These are phyloP conservation scores for Cyathus striatus DNA, from an alignment of 768 basidiomycete genomes.

Conservation along the genomic window DNA sequence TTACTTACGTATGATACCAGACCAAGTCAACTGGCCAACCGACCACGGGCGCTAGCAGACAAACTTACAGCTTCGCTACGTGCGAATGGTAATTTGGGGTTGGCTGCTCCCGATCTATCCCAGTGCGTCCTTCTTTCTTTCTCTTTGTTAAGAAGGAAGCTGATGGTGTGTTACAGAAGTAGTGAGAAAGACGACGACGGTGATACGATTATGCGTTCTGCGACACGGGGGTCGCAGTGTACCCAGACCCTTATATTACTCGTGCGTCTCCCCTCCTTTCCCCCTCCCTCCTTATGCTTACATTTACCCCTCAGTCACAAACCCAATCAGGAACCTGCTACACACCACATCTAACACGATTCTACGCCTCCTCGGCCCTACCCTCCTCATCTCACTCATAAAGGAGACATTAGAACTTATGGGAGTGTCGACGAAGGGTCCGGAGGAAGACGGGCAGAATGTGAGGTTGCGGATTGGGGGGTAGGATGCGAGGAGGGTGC, in stretches of 20 bases:
- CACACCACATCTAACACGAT: slow-evolving; percentile 73
- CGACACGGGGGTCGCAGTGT: slow-evolving; percentile 61
- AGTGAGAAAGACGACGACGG: slow-evolving; percentile 46
- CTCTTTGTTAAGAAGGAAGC: too few relatives aligned
- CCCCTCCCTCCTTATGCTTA: too few relatives aligned
- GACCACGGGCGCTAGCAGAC: slow-evolving; percentile 55
- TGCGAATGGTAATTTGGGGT: slow-evolving; percentile 66
- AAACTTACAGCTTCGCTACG: slow-evolving; percentile 66
- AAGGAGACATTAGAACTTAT: slow-evolving; percentile 45
- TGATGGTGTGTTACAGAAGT: too few relatives aligned
- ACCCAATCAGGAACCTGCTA: slow-evolving; percentile 73
- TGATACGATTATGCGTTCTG: slow-evolving; percentile 56
- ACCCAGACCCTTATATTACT: slow-evolving; percentile 79
- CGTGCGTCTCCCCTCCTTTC: slow-evolving; percentile 49
- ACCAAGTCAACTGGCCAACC: slow-evolving; percentile 64
- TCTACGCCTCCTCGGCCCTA: slow-evolving; percentile 47
- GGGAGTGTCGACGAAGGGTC: slow-evolving; percentile 45
- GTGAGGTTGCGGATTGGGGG: slow-evolving; percentile 65
- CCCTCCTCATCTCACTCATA: slow-evolving; percentile 26
- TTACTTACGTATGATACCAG: too few relatives aligned
- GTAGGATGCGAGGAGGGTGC: slow-evolving; percentile 55
- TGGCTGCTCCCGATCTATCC: slow-evolving; percentile 60
- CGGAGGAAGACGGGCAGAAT: slow-evolving; percentile 9
- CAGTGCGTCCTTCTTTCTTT: slow-evolving; percentile 18
- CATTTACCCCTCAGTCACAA: slow-evolving; percentile 57